Base-by-base conservation (phyloP, 768 basidiomycete genomes). In the Termitomyces sp. region DNA sequence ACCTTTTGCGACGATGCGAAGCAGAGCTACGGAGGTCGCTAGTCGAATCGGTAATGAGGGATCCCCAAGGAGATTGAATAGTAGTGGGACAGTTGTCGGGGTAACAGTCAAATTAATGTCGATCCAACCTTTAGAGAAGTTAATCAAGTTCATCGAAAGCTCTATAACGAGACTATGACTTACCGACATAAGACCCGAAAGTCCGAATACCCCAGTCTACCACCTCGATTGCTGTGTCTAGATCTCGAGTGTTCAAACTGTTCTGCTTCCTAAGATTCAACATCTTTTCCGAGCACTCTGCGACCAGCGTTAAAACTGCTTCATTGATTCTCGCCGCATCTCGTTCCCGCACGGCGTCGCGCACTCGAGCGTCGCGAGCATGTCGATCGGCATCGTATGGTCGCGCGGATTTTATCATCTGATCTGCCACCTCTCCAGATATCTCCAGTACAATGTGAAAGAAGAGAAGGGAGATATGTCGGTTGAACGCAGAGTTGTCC, bases 91-190 rank as follows among this genome's bases (percentile, higher is more conserved):
- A 2, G 95, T 93, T 14, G 80, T 82, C 12, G 90, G 91, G 1
- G 95, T 98, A 56, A 99, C 88, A 12, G 97, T 94, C 59, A 98
- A 75, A 65, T 93, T 93, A 61, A 99, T 95, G 65, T 99, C 97
- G 61, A 98, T 89, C 97, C 97, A 99, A 14, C 93, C 96, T 97
- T 63, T 28, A 42, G 57, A 3, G 17, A 54, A 28, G 21, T 47
- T 4, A 37, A 2, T 17, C 34, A 32, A 34, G 12, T 34, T 38
- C 42, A 53, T 21, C 30, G 3, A 46, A 15, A 28, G 19, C 28
- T 5, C 11, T 35, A 30, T n/a, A 14, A 42, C 12, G 11, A 45
- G 21, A 28, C 5, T 17, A 28, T 40, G 14, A 84, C 95, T 65
- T 67, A 97, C 95, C 92, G 55, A 93, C 93, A 66, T 98, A 98